These are phyloP conservation scores for Dendrocalamus latiflorus DNA, from an alignment of 202 grass and related monocot genomes.

Conservation along the genomic window DNA sequence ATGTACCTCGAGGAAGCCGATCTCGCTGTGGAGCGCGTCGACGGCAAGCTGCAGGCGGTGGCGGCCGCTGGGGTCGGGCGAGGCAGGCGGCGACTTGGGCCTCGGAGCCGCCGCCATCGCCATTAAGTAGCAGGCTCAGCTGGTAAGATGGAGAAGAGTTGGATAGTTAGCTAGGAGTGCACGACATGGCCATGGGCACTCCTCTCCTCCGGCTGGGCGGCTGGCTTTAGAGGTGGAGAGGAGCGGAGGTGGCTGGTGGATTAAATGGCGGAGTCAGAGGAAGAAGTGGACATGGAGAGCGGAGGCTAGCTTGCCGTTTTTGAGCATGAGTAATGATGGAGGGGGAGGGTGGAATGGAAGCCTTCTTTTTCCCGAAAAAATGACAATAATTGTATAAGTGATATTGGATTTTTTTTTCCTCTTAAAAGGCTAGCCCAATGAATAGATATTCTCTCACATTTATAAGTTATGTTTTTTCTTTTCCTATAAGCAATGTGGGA, in stretches of 20 bases:
- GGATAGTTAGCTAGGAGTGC: too few species aligned
- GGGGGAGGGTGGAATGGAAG: too few species aligned
- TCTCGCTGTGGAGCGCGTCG: slow-evolving; percentile 67
- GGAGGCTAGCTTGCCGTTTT: slow-evolving; percentile 39
- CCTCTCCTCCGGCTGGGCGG: too few species aligned
- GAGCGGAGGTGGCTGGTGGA: background rate
- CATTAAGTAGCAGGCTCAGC: background rate
- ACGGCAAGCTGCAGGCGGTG: slow-evolving; percentile 67
- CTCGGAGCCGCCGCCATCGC: slow-evolving; percentile 16
- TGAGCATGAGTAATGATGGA: slow-evolving; percentile 29
- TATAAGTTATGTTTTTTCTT: too few species aligned
- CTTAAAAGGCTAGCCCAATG: too few species aligned
- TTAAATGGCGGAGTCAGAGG: background rate
- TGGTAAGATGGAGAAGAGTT: too few species aligned
- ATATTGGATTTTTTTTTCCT: too few species aligned
- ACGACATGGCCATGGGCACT: background rate
- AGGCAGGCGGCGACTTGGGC: too few species aligned
- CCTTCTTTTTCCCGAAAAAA: too few species aligned
- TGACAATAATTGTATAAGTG: too few species aligned
- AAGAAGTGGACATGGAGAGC: slow-evolving; percentile 4
- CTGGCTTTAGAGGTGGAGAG: background rate
- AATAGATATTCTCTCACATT: too few species aligned
- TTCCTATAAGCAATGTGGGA: too few species aligned
- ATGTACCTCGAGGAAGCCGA: slow-evolving; percentile 63
- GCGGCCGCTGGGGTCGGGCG: slow-evolving; percentile 69